These are phyloP conservation scores for Pseudogymnoascus sp. DNA, from an alignment of 2,329 filamentous ascomycete genomes.

Conservation along the genomic window DNA sequence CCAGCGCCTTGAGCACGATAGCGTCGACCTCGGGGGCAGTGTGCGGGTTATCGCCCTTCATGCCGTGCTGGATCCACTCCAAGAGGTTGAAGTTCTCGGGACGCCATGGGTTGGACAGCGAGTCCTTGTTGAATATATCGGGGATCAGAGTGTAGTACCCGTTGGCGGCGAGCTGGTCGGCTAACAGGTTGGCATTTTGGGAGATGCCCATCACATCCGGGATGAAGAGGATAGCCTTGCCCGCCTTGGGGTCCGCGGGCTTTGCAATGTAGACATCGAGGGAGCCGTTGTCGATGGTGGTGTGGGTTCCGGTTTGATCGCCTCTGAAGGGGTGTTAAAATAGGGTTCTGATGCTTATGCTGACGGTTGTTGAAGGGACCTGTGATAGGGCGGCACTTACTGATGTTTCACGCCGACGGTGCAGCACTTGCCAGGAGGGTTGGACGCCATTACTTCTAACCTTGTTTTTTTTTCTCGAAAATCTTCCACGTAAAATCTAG, in stretches of 20 bases:
- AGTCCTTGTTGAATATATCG: conserved; percentile 62
- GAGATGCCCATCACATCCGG: conserved; percentile 31
- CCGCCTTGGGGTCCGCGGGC: conserved; percentile 21
- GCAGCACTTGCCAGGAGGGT: conserved; percentile 27
- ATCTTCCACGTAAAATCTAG: conserved; percentile 10
- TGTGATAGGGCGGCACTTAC: conserved; percentile 15
- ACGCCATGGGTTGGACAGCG: conserved; percentile 39
- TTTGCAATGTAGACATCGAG: conserved; percentile 27
- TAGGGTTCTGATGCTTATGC: conserved; percentile 1
- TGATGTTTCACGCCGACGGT: conserved; percentile 28
- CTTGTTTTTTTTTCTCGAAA: not conserved
- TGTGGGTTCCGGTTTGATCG: conserved; percentile 20
- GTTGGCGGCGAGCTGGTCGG: conserved; percentile 66
- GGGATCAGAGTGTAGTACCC: conserved; percentile 45
- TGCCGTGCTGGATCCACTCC: conserved; percentile 37
- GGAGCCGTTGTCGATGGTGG: conserved; percentile 21
- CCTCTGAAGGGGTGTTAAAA: conserved; percentile 16
- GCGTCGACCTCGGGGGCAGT: conserved; percentile 23
- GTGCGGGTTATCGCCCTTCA: conserved; percentile 26
- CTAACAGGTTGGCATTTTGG: conserved; percentile 56
- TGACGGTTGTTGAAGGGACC: not conserved
- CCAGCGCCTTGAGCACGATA: conserved; percentile 43
- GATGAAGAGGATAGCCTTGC: conserved; percentile 30
- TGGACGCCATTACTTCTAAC: conserved; percentile 24
- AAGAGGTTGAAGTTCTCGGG: conserved; percentile 37